phyloP scores from a whole-genome alignment of 2,329 filamentous ascomycete species.

The Fusarium praegraminearum region DNA sequence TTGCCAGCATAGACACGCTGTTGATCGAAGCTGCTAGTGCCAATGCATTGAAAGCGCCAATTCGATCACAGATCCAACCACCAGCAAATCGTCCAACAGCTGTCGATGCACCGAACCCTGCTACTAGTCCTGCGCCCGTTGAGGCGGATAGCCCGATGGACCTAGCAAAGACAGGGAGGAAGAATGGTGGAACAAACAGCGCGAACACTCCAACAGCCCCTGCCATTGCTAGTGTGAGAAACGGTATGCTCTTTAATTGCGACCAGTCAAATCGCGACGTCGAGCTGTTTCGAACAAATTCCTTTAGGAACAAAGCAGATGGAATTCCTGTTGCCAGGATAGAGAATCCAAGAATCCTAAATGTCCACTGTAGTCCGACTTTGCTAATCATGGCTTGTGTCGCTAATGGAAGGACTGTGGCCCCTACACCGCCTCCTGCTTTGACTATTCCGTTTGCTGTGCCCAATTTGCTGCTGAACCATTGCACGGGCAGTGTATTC shows the following conservation, averaged over 20 bases:
- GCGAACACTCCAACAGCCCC: constrained; percentile 13
- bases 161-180: neutral
- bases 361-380: constrained; percentile 8
- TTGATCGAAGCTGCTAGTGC: constrained; percentile 1
- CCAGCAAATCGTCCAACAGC: neutral
- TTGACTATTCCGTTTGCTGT: constrained; percentile 21
- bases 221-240: neutral
- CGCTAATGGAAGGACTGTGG: neutral
- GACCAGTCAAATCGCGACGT: constrained; percentile 17
- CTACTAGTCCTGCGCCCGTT: neutral
- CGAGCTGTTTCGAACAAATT: neutral
- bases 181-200: constrained; percentile 6
- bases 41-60: constrained; percentile 8
- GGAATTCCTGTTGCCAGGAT: neutral
- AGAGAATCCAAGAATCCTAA: neutral
- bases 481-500: neutral
- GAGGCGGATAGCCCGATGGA: neutral
- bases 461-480: constrained; percentile 10
- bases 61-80: constrained; percentile 6
- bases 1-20: neutral
- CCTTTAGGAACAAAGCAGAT: neutral
- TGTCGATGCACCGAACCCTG: neutral
- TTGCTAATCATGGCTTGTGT: neutral
- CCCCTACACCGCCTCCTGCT: constrained; percentile 8
- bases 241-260: neutral